A percentile compares a stretch with the other conserved stretches of the same genome.
Conservation (phyloP, 352 stramenopile genomes). For the Phytophthora syringae region DNA sequence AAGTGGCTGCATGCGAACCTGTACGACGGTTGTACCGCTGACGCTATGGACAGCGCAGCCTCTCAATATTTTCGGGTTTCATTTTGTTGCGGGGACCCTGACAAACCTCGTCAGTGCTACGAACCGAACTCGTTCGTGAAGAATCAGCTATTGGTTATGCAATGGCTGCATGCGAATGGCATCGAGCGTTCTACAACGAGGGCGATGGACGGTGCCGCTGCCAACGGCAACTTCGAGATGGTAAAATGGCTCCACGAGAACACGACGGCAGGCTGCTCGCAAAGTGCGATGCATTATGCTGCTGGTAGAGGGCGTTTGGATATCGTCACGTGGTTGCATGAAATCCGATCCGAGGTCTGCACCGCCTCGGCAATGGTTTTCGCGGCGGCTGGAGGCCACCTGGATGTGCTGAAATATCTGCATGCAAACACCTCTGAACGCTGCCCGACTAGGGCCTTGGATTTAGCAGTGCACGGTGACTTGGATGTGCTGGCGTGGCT, state of each 20-base stretch:
- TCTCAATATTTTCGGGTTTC: background rate
- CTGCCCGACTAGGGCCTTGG: background rate
- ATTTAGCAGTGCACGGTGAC: background rate
- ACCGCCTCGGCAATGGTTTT: background rate
- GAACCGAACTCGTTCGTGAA: background rate
- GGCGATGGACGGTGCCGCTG: background rate
- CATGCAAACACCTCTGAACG: background rate
- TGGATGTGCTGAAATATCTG: background rate
- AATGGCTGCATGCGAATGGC: background rate
- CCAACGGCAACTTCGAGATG: background rate
- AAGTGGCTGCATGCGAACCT: background rate
- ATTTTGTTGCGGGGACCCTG: background rate
- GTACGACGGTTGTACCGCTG: background rate
- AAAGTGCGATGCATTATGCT: background rate
- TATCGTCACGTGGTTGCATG: background rate
- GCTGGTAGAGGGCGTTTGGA: background rate
- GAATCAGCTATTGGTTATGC: background rate
- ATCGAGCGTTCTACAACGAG: background rate
- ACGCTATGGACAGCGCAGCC: background rate
- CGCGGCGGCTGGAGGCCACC: background rate
- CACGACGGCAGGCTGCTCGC: background rate
- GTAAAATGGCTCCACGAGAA: background rate
- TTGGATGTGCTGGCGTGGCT: background rate
- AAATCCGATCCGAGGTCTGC: background rate
- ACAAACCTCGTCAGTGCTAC: background rate